These are phyloP conservation scores for Hypoxylon rickii DNA, from an alignment of 495 filamentous ascomycete species.

Conservation along the genomic window DNA sequence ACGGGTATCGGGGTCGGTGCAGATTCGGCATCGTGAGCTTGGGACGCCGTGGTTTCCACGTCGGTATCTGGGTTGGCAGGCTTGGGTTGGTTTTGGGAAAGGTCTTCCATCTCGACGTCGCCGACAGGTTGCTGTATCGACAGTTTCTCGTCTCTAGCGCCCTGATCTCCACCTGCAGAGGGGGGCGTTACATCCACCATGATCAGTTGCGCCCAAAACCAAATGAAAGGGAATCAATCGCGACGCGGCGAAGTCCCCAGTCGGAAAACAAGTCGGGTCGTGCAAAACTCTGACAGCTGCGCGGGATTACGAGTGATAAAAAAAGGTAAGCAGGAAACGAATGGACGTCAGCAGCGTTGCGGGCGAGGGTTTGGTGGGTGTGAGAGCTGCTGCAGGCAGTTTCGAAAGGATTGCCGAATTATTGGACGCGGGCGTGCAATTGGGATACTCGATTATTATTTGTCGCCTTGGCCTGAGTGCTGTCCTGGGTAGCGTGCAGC, in stretches of 20 bases:
- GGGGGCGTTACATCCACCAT: constrained; percentile 34
- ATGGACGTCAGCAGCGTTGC: constrained; percentile 20
- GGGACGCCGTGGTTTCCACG: constrained; percentile 7
- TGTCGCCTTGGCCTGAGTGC: constrained; percentile 18
- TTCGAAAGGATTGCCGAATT: constrained; percentile 23
- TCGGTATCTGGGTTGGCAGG: constrained; percentile 29
- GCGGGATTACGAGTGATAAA: constrained; percentile 13
- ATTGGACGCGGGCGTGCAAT: constrained; percentile 13
- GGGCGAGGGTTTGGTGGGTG: constrained; percentile 9
- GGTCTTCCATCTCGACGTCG: constrained; percentile 40
- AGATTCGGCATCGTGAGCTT: constrained; percentile 28
- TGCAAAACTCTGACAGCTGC: constrained; percentile 15
- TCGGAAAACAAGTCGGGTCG: constrained; percentile 3
- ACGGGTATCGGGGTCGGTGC: constrained; percentile 23
- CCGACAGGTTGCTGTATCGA: constrained; percentile 29
- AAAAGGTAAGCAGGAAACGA: constrained; percentile 20
- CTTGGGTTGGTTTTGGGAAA: constrained; percentile 31
- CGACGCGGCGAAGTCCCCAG: neutral
- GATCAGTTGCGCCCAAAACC: neutral
- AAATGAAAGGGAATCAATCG: constrained; percentile 15
- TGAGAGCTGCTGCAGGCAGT: constrained; percentile 7
- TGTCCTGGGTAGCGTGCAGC: constrained; percentile 25
- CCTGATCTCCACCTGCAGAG: constrained; percentile 35
- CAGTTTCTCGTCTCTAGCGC: constrained; percentile 26
- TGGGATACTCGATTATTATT: constrained; percentile 21